Percentiles rank a stretch among this genome's conserved stretches.
These are phyloP conservation scores for Sphaerulina vaccinii DNA, from an alignment of 2,329 filamentous ascomycete species.

Conservation along the genomic window DNA sequence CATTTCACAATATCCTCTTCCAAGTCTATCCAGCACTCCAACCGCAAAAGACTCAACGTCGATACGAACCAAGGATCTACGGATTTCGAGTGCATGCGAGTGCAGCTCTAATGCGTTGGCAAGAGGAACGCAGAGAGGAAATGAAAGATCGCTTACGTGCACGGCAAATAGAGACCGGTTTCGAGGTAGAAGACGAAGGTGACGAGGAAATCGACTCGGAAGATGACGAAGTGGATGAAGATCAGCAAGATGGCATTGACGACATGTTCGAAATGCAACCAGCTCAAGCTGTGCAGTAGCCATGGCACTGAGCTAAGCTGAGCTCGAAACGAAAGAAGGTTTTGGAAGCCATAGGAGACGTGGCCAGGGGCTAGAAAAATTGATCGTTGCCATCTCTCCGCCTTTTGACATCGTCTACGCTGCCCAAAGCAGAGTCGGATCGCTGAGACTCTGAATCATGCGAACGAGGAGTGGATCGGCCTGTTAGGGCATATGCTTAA, in stretches of 20 bases:
- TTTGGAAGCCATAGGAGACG: no score
- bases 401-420: no score
- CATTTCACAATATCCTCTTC: slow-evolving; percentile 98
- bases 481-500: no score
- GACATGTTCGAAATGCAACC: slow-evolving; percentile 42
- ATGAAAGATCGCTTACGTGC: slow-evolving; percentile 77
- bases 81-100: slow-evolving; percentile 93
- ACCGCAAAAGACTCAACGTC: slow-evolving; percentile 77
- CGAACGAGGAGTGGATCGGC: no score
- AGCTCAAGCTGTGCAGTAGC: slow-evolving; percentile 23
- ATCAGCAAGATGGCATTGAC: slow-evolving; percentile 52
- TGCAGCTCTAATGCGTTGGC: slow-evolving; percentile 87
- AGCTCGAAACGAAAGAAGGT: no score
- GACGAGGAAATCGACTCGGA: slow-evolving; percentile 60
- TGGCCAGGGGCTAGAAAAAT: no score
- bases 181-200: slow-evolving; percentile 66
- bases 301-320: no score
- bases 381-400: no score
- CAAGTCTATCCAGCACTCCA: slow-evolving; percentile 93
- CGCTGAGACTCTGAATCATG: no score
- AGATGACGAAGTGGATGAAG: slow-evolving; percentile 59
- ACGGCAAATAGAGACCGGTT: slow-evolving; percentile 70
- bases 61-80: slow-evolving; percentile 88
- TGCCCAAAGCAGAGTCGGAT: no score
- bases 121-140: slow-evolving; percentile 74